Percentiles rank a stretch among this genome's conserved stretches.
Evolutionary conservation across 2,329 filamentous ascomycete genomes (phyloP).

Genomic region (Calycina herbarum): DNA sequence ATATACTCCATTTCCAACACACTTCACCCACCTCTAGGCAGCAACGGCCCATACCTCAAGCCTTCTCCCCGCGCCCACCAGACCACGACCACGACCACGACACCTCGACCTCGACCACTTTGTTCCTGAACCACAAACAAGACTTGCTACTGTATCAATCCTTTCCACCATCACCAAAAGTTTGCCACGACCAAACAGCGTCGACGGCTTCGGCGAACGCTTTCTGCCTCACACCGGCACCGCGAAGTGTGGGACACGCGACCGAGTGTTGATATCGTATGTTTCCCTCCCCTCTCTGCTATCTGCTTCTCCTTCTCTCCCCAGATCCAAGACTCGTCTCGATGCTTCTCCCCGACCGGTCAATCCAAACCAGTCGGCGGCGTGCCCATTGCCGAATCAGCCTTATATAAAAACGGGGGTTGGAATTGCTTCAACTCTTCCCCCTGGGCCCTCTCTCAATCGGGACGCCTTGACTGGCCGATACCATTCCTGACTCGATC

Average conservation of each 20-base stretch:
- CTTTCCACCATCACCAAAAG: background rate
- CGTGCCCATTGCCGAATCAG: constrained; percentile 31
- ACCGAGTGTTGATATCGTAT: constrained; percentile 14
- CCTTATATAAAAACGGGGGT: constrained; percentile 24
- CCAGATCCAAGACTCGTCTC: background rate
- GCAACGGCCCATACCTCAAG: constrained; percentile 22
- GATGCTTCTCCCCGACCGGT: constrained; percentile 6
- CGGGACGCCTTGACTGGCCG: constrained; percentile 26
- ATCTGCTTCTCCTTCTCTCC: constrained; percentile 4
- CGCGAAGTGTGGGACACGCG: background rate
- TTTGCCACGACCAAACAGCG: constrained; percentile 3
- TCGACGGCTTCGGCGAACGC: background rate
- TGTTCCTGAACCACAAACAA: background rate
- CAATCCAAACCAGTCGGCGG: constrained; percentile 19
- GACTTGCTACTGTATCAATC: background rate
- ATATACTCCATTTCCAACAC: constrained; percentile 22
- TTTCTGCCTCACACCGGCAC: background rate
- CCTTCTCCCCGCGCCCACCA: constrained; percentile 5
- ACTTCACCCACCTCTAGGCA: constrained; percentile 22
- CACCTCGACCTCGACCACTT: background rate
- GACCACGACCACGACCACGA: background rate
- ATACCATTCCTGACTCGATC: constrained; percentile 24
- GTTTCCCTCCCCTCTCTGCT: constrained; percentile 2
- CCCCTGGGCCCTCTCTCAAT: constrained; percentile 20
- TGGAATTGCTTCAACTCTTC: constrained; percentile 26